Evolutionary conservation across 441 rosid species (phyloP), one percentile per base, ranked within the genome.

Genomic region (Metrosideros polymorpha): DNA sequence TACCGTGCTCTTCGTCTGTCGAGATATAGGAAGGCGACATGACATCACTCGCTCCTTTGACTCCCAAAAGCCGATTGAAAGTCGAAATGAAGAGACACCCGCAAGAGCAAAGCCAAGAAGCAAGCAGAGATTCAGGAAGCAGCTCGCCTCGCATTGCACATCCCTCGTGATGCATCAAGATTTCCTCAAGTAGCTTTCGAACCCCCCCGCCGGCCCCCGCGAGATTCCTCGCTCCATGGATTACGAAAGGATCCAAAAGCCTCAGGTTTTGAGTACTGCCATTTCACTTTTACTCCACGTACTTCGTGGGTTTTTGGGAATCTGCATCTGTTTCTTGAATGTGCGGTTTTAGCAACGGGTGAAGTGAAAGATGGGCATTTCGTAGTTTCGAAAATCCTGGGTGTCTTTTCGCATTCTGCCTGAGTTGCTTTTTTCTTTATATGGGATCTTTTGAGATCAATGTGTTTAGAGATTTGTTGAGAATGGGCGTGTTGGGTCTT

Each of bases 181-280:
- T 39, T 66, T 1, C 79, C 79, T 66, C 79, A 12, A 66, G 27
- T 66, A 66, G 79, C 79, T 66, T 66, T 39, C 45, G 79, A 3
- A 35, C 47, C 1, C 6, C 77, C 45, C 59, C 10, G 7, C 47
- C 47, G 1, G 25, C 13, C 42, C 25, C 35, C 32, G 76, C 76
- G 25, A 63, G 43, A 63, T 63, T 9, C 12, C 43, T 63, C 76
- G 1, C 32, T 39, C 83, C 42, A 86, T 95, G 96, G 98, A 95
- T 85, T 96, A 93, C 89, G 97, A 94, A 86, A 94, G 98, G 92
- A 96, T 96, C 89, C 89, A 91, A 88, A 94, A 91, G 89, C 92
- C 95, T 77, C 94, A 89, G 95, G 96, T 94, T 85, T 85, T 85
- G 66, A 30, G 84, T 39, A 8, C 49, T 51, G 35, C 55, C 61